Conservation (phyloP, 768 basidiomycete genomes). For the Lactarius akahatsu region DNA sequence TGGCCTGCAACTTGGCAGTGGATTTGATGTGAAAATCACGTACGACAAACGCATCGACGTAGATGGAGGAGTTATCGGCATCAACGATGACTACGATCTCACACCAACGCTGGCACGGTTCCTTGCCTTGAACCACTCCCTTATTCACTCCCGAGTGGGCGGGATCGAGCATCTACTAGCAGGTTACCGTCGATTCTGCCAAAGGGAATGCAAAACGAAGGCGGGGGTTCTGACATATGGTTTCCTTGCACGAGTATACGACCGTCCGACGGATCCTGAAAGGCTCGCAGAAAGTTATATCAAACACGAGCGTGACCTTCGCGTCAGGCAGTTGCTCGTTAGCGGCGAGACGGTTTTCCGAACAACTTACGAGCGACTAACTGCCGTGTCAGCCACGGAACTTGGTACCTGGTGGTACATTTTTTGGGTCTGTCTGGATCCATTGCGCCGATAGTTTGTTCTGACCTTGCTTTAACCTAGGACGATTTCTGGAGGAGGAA, state of each 20-base stretch:
- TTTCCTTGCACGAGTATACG: constrained; percentile 62
- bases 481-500: constrained; percentile 79
- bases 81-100: constrained; percentile 64
- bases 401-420: constrained; percentile 75
- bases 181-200: constrained; percentile 52
- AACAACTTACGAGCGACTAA: constrained; percentile 53
- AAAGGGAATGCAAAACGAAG: constrained; percentile 53
- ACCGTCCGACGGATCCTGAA: constrained; percentile 48
- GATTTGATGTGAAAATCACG: constrained; percentile 59
- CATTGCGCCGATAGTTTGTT: background rate
- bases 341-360: constrained; percentile 47
- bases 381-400: constrained; percentile 48
- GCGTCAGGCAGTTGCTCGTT: constrained; percentile 53
- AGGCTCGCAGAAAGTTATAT: constrained; percentile 47
- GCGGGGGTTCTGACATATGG: constrained; percentile 54
- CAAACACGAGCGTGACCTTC: constrained; percentile 51
- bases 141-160: constrained; percentile 46
- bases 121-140: constrained; percentile 52
- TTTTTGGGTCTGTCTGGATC: constrained; percentile 56
- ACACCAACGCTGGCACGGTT: constrained; percentile 63
- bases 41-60: constrained; percentile 54
- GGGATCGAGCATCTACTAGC: constrained; percentile 48
- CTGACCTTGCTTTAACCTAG: constrained; percentile 37
- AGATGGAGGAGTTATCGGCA: constrained; percentile 54
- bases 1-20: constrained; percentile 60